phyloP scores from a whole-genome alignment of 2,329 filamentous ascomycete species.

The Seiridium unicorne region DNA sequence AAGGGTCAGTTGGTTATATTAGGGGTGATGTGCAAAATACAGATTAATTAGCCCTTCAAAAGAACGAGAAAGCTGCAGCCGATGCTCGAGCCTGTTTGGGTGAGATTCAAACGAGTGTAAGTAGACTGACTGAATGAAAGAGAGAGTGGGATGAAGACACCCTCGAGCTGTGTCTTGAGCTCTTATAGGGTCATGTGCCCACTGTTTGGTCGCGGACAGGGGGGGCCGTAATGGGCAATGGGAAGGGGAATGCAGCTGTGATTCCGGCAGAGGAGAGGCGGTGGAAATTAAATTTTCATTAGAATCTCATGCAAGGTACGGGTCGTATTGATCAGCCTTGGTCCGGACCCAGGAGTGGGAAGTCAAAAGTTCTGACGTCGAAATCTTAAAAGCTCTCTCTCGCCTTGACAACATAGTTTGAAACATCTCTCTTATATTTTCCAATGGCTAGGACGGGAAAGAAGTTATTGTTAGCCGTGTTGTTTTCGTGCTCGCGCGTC shows the following conservation, averaged over 20 bases:
- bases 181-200: background rate
- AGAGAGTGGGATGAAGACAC: background rate
- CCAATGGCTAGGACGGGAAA: background rate
- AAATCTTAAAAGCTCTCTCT: background rate
- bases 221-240: background rate
- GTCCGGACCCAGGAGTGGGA: background rate
- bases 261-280: background rate
- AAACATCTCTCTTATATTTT: background rate
- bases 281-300: background rate
- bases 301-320: background rate
- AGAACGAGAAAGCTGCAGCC: background rate
- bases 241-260: background rate
- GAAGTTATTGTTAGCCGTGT: background rate
- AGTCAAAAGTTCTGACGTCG: background rate
- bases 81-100: background rate
- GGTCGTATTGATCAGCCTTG: background rate
- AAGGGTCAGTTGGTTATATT: background rate
- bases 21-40: background rate
- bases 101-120: background rate
- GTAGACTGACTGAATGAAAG: background rate
- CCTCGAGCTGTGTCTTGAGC: background rate
- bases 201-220: background rate
- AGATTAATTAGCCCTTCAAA: background rate
- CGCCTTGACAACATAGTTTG: background rate
- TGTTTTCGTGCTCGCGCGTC: background rate